Conservation (phyloP, 2,329 filamentous ascomycete species). For the Verticillium tricorpus region DNA sequence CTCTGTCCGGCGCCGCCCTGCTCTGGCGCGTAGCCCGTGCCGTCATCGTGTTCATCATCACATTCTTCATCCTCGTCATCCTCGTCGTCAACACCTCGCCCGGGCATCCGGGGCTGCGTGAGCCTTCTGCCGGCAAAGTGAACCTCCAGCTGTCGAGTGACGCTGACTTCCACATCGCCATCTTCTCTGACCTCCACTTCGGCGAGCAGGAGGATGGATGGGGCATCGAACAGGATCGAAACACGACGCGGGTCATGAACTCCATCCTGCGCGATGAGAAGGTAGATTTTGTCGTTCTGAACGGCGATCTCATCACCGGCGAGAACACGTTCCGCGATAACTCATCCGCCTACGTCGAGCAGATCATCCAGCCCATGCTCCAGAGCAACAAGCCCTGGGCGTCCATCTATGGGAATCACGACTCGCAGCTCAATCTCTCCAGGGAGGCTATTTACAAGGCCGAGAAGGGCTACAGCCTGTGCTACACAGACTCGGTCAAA, state of each 20-base stretch:
- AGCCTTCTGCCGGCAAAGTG: slow-evolving; percentile 10
- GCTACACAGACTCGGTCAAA: slow-evolving; percentile 31
- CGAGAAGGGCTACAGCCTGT: slow-evolving; percentile 50
- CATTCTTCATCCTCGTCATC: slow-evolving; percentile 11
- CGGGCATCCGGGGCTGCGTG: slow-evolving; percentile 9
- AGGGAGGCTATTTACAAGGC: slow-evolving; percentile 33
- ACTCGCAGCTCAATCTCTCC: slow-evolving; percentile 44
- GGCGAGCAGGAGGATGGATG: slow-evolving; percentile 40
- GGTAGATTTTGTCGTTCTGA: slow-evolving; percentile 52
- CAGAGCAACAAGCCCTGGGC: slow-evolving; percentile 44
- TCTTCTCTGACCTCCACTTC: slow-evolving; percentile 54
- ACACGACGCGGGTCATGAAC: slow-evolving; percentile 40
- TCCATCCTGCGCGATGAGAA: slow-evolving; percentile 40
- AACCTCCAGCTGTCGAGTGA: slow-evolving; percentile 1
- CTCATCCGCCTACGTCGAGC: slow-evolving; percentile 43
- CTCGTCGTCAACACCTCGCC: slow-evolving; percentile 13
- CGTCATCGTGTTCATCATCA: slow-evolving; percentile 10
- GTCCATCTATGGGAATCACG: slow-evolving; percentile 59
- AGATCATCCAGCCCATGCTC: slow-evolving; percentile 43
- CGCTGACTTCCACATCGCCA: slow-evolving; percentile 19
- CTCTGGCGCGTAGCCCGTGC: slow-evolving; percentile 9
- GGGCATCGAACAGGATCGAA: slow-evolving; percentile 37
- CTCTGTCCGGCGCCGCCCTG: slow-evolving; percentile 5
- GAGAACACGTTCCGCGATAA: slow-evolving; percentile 47
- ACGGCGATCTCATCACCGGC: slow-evolving; percentile 60